phyloP scores from a whole-genome alignment of 371 early-diverging fungal species.

The Mucor plumbeus region DNA sequence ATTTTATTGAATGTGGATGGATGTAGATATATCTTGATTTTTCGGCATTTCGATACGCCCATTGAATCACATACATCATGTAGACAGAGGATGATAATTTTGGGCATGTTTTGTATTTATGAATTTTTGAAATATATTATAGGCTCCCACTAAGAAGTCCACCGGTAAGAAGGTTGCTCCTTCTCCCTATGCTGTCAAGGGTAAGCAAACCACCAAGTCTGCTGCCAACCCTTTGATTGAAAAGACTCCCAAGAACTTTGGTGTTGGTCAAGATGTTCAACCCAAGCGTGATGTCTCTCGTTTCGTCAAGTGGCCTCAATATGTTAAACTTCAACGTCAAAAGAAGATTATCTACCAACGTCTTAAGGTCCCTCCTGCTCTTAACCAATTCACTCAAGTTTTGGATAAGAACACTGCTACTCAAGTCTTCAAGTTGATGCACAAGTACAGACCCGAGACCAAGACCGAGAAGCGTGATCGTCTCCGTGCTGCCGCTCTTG shows the following conservation, averaged over 20 bases:
- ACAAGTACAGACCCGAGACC: slow-evolving; percentile 99
- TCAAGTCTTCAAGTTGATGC: slow-evolving; percentile 94
- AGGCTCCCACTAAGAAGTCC: slow-evolving; percentile 53
- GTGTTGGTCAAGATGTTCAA: slow-evolving; percentile 94
- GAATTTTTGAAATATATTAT: neutral
- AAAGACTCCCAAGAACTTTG: slow-evolving; percentile 90
- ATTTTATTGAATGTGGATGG: neutral
- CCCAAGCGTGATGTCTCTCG: slow-evolving; percentile 95
- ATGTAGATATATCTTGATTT: slow-evolving; percentile 24
- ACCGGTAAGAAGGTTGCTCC: slow-evolving; percentile 91
- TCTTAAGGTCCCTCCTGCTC: slow-evolving; percentile 99
- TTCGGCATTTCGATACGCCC: neutral
- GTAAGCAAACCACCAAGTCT: slow-evolving; percentile 69
- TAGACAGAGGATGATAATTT: neutral
- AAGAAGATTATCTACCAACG: slow-evolving; percentile 96
- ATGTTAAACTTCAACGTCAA: slow-evolving; percentile 97
- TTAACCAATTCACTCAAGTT: slow-evolving; percentile 99
- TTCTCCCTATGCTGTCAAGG: slow-evolving; percentile 80
- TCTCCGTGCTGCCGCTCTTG: slow-evolving; percentile 81
- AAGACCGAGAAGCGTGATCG: slow-evolving; percentile 95
- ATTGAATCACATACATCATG: neutral
- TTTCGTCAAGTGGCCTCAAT: slow-evolving; percentile 98
- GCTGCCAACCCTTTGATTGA: slow-evolving; percentile 91
- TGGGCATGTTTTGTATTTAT: neutral
- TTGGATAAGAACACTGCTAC: slow-evolving; percentile 98